A percentile compares a stretch with the other conserved stretches of the same genome.
phyloP scores from a whole-genome alignment of 345 rosid species.

The Pseudoturritis turrita region DNA sequence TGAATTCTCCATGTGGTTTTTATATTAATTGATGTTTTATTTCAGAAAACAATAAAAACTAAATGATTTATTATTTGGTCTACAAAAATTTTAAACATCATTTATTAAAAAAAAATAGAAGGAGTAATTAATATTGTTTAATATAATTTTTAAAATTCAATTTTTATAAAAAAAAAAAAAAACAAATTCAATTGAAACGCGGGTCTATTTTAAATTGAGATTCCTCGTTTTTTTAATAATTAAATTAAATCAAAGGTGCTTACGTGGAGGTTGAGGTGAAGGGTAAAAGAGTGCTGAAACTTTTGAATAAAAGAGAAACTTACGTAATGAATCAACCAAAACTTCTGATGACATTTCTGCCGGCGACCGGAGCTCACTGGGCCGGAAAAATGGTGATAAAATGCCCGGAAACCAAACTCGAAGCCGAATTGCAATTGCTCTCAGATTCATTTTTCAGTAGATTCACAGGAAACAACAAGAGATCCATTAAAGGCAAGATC shows the following conservation, averaged over 20 bases:
- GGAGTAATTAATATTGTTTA: no score
- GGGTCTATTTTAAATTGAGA: background rate
- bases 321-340: slow-evolving; percentile 79
- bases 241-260: slow-evolving; percentile 35
- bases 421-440: slow-evolving; percentile 57
- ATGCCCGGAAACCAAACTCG: slow-evolving; percentile 61
- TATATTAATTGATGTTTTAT: no score
- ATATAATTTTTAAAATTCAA: no score
- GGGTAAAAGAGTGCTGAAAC: slow-evolving; percentile 63
- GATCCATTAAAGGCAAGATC: slow-evolving; percentile 67
- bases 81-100: no score
- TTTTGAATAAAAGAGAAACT: slow-evolving; percentile 49
- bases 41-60: no score
- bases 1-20: no score
- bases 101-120: no score
- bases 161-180: no score
- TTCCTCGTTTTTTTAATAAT: no score
- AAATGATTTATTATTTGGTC: no score
- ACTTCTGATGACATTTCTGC: slow-evolving; percentile 53
- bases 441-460: slow-evolving; percentile 39
- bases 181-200: no score
- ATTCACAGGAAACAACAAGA: slow-evolving; percentile 37
- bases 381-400: slow-evolving; percentile 49
- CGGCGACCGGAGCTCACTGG: slow-evolving; percentile 60
- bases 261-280: slow-evolving; percentile 60